These are phyloP conservation scores for Fusarium sp. DNA, from an alignment of 2,329 filamentous ascomycete species.

Conservation along the genomic window DNA sequence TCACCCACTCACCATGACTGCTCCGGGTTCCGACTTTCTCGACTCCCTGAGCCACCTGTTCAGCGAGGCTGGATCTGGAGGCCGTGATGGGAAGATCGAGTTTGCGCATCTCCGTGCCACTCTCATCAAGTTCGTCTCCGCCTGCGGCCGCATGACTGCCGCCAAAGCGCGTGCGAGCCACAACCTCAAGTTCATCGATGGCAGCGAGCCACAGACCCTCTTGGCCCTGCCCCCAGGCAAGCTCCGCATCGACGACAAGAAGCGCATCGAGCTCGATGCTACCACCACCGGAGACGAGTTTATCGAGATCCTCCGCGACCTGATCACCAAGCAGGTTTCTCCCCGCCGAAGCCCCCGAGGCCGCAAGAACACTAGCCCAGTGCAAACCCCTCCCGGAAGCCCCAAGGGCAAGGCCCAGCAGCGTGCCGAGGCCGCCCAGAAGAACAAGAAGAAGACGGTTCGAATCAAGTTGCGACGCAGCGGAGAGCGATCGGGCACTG, in stretches of 20 bases:
- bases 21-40: conserved; percentile 24
- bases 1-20: neutral
- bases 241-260: conserved; percentile 15
- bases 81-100: conserved; percentile 11
- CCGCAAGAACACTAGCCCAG: conserved; percentile 10
- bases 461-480: conserved; percentile 11
- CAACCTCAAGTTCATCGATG: conserved; percentile 36
- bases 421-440: conserved; percentile 10
- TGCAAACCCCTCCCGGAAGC: conserved; percentile 7
- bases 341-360: conserved; percentile 7
- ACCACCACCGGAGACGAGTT: conserved; percentile 21
- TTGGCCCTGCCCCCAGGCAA: conserved; percentile 18
- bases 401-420: conserved; percentile 19
- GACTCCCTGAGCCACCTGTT: conserved; percentile 31
- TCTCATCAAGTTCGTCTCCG: conserved; percentile 27
- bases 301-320: conserved; percentile 14
- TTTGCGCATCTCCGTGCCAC: conserved; percentile 23
- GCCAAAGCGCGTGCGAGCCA: conserved; percentile 29
- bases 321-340: conserved; percentile 26
- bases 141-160: conserved; percentile 16
- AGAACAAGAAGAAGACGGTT: neutral
- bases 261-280: conserved; percentile 7
- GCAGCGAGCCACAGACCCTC: conserved; percentile 13
- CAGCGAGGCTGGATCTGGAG: conserved; percentile 24
- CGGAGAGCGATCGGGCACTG: neutral